A percentile compares a stretch with the other conserved stretches of the same genome.
Evolutionary conservation across 2,329 filamentous ascomycete genomes (phyloP).

Genomic region (Leptographium lundbergii): DNA sequence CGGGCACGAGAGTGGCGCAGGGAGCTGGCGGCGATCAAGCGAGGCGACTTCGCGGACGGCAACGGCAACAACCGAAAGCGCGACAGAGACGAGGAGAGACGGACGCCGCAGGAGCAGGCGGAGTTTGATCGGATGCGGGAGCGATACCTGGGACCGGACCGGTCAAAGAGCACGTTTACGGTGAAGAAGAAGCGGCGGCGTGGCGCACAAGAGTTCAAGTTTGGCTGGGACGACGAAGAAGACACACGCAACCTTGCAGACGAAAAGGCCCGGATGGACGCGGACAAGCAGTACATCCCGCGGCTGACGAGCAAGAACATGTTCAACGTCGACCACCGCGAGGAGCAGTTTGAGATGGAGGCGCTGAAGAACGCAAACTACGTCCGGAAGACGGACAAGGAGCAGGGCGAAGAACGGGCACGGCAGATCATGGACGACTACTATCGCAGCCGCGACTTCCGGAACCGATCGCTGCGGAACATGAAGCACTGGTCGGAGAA

Average conservation of each 20-base stretch:
- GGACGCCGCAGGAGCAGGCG: slow-evolving; percentile 40
- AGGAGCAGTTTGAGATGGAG: slow-evolving; percentile 10
- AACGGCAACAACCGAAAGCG: slow-evolving; percentile 9
- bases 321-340: slow-evolving; percentile 8
- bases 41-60: slow-evolving; percentile 12
- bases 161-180: slow-evolving; percentile 73
- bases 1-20: slow-evolving; percentile 16
- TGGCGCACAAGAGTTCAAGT: slow-evolving; percentile 95
- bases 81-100: slow-evolving; percentile 16
- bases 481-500: slow-evolving; percentile 97
- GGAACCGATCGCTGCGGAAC: slow-evolving; percentile 53
- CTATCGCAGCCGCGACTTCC: slow-evolving; percentile 59
- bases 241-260: slow-evolving; percentile 53
- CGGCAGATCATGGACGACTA: slow-evolving; percentile 78
- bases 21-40: slow-evolving; percentile 10
- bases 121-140: slow-evolving; percentile 65
- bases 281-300: slow-evolving; percentile 34
- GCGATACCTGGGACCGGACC: slow-evolving; percentile 83
- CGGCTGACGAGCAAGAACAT: slow-evolving; percentile 8
- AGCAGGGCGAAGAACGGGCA: slow-evolving; percentile 65
- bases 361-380: slow-evolving; percentile 9
- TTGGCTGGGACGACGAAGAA: slow-evolving; percentile 92
- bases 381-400: slow-evolving; percentile 52
- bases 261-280: slow-evolving; percentile 52
- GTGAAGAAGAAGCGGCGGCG: slow-evolving; percentile 91